Evolutionary conservation across 169 alveolate genomes (phyloP).

Genomic region (Cystoisospora suis): DNA sequence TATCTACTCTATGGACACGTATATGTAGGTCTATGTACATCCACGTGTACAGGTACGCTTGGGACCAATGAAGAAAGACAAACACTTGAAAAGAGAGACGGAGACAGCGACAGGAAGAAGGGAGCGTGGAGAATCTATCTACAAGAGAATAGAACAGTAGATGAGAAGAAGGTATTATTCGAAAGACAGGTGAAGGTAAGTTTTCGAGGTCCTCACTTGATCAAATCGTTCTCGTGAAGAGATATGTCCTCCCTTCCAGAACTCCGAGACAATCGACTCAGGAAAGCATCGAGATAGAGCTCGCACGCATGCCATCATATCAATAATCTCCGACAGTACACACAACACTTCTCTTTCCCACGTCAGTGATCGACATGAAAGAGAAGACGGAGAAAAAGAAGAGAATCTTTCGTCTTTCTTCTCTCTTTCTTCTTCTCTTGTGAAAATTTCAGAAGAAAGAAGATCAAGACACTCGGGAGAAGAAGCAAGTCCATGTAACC

Average conservation of each 20-base stretch:
- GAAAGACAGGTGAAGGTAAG: neutral
- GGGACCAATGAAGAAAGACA: neutral
- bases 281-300: neutral
- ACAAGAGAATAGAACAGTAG: neutral
- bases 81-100: neutral
- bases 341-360: neutral
- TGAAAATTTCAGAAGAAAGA: neutral
- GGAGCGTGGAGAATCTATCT: neutral
- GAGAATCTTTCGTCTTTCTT: no score
- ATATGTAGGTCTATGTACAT: neutral
- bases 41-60: neutral
- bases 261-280: neutral
- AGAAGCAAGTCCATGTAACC: neutral
- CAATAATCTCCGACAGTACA: neutral
- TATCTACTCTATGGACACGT: neutral
- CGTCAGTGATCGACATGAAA: neutral
- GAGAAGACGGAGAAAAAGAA: neutral
- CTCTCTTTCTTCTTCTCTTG: no score
- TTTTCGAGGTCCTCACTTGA: neutral
- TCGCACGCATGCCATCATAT: neutral
- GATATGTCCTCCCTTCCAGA: neutral
- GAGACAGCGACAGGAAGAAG: neutral
- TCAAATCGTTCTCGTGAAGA: no score
- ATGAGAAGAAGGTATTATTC: neutral
- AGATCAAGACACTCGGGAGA: neutral